These are phyloP conservation scores for Xylaria acuta DNA, from an alignment of 495 filamentous ascomycete species.

Conservation along the genomic window DNA sequence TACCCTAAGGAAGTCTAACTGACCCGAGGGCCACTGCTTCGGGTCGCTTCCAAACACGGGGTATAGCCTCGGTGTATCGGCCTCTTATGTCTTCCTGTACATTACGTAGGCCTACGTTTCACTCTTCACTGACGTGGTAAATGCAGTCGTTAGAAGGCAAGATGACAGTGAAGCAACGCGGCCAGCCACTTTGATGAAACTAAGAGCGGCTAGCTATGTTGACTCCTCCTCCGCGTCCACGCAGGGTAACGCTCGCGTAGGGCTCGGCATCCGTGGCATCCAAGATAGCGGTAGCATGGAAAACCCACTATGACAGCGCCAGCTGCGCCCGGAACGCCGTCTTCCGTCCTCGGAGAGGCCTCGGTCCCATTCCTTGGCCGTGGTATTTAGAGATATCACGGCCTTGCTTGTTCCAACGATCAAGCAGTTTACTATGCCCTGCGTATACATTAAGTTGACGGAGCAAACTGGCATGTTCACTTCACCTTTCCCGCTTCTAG, in stretches of 20 bases:
- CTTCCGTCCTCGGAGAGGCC: neutral
- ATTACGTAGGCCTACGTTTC: neutral
- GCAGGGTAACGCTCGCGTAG: neutral
- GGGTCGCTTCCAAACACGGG: constrained; percentile 15
- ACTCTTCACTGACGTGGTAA: neutral
- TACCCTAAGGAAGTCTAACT: no score
- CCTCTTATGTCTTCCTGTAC: neutral
- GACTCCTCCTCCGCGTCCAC: neutral
- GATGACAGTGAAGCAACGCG: neutral
- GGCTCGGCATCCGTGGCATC: constrained; percentile 12
- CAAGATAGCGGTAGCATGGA: neutral
- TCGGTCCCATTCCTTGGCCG: neutral
- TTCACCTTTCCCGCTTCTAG: no score
- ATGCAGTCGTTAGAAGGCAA: neutral
- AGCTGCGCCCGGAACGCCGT: neutral
- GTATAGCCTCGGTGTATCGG: neutral
- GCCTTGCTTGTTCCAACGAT: neutral
- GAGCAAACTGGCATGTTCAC: no score
- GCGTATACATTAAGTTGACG: no score
- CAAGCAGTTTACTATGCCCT: no score
- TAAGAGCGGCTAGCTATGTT: constrained; percentile 1
- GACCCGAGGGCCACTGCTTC: neutral
- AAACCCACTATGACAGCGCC: neutral
- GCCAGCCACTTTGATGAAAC: neutral
- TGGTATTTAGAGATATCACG: neutral